Percentiles rank a stretch among this genome's conserved stretches.
phyloP scores from a whole-genome alignment of 352 stramenopile species.

The Aphanomyces cochlioides region DNA sequence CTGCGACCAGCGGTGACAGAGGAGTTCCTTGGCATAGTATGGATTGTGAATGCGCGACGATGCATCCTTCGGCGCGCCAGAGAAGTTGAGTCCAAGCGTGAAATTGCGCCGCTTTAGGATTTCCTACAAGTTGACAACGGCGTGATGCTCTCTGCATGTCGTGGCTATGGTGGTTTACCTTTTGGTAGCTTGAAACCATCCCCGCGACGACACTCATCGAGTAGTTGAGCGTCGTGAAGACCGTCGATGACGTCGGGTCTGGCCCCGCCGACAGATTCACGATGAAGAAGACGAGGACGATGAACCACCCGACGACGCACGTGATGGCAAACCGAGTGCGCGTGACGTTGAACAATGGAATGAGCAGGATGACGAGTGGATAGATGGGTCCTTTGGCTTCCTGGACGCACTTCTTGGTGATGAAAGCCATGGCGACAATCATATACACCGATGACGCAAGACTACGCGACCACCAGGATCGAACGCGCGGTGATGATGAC shows the following conservation, averaged over 20 bases:
- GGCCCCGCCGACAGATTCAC: conserved; percentile 18
- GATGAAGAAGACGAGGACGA: conserved; percentile 50
- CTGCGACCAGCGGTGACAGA: conserved; percentile 63
- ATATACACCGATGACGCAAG: conserved; percentile 56
- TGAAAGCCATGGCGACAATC: conserved; percentile 56
- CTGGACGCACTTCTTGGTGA: conserved; percentile 73
- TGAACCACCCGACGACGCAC: conserved; percentile 62
- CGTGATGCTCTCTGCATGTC: too few species aligned
- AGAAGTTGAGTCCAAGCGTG: conserved; percentile 64
- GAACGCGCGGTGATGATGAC: too few species aligned
- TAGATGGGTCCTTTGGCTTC: conserved; percentile 63
- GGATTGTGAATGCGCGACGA: conserved; percentile 58
- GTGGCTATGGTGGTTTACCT: neutral
- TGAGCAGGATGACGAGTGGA: conserved; percentile 67
- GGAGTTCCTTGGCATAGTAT: conserved; percentile 62
- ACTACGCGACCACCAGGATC: conserved; percentile 29
- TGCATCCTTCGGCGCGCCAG: conserved; percentile 58
- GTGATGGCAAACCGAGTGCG: conserved; percentile 71
- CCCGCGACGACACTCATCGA: conserved; percentile 71
- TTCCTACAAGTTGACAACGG: conserved; percentile 39
- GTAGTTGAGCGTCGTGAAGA: conserved; percentile 81
- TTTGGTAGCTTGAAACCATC: conserved; percentile 74
- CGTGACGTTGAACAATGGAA: conserved; percentile 77
- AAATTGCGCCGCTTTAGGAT: conserved; percentile 71
- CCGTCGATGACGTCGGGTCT: conserved; percentile 13